A percentile compares a stretch with the other conserved stretches of the same genome.
These are phyloP conservation scores for Dissophora globulifera DNA, from an alignment of 192 early-diverging fungal genomes.

Conservation along the genomic window DNA sequence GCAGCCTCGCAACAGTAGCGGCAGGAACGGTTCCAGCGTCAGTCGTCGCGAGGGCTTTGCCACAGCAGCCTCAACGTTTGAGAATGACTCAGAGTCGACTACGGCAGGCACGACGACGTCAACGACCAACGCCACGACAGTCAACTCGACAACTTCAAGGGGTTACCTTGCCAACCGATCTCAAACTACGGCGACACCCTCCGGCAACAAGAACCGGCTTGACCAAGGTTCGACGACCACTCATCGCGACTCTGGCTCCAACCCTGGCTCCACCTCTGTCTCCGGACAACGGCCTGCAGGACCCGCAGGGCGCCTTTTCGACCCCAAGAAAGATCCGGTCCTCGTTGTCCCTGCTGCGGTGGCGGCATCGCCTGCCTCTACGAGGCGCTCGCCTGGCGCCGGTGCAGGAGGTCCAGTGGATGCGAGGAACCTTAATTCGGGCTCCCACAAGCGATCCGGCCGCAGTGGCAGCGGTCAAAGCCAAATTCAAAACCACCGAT, in stretches of 20 bases:
- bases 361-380: neutral
- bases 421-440: conserved; percentile 9
- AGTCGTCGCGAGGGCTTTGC: neutral
- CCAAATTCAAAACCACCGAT: conserved; percentile 15
- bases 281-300: conserved; percentile 12
- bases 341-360: conserved; percentile 29
- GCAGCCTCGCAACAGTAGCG: neutral
- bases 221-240: conserved; percentile 18
- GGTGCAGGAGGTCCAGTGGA: too few species aligned
- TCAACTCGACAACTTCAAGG: too few species aligned
- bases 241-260: too few species aligned
- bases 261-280: too few species aligned
- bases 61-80: too few species aligned
- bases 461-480: conserved; percentile 6
- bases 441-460: neutral
- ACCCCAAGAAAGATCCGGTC: conserved; percentile 45
- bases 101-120: neutral
- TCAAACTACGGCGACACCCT: too few species aligned
- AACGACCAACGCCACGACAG: neutral
- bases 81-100: conserved; percentile 22
- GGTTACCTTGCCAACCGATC: conserved; percentile 17
- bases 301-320: conserved; percentile 26
- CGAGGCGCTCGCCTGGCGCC: neutral
- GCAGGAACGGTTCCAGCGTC: neutral
- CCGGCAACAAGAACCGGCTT: too few species aligned